A percentile compares a stretch with the other conserved stretches of the same genome.
Evolutionary conservation across 441 rosid species (phyloP).

Genomic region (Adansonia madagascariensis): DNA sequence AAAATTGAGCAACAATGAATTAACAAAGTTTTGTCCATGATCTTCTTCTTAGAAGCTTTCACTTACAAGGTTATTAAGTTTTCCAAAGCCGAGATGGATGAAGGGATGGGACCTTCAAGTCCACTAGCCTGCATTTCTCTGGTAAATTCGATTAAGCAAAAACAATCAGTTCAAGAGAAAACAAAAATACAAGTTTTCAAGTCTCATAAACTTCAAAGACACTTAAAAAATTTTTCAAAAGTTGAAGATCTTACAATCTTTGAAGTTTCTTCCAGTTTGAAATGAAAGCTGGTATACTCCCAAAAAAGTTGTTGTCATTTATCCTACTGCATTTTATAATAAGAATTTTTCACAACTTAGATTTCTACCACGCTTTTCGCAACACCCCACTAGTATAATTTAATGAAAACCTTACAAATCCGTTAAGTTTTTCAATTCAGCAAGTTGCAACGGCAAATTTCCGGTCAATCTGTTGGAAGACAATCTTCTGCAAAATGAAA

Average conservation of each 20-base stretch:
- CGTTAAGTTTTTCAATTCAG: slow-evolving; percentile 39
- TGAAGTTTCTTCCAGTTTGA: slow-evolving; percentile 49
- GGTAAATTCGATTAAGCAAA: slow-evolving; percentile 20
- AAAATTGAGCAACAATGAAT: slow-evolving; percentile 15
- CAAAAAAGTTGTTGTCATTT: slow-evolving; percentile 60
- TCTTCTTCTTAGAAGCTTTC: slow-evolving; percentile 15
- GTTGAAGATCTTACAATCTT: slow-evolving; percentile 51
- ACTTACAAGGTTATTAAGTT: slow-evolving; percentile 45
- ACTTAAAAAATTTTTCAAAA: background rate
- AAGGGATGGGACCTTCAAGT: slow-evolving; percentile 50
- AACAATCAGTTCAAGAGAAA: slow-evolving; percentile 17
- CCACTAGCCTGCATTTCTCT: slow-evolving; percentile 57
- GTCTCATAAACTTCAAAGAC: background rate
- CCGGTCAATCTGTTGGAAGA: slow-evolving; percentile 50
- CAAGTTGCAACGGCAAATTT: slow-evolving; percentile 42
- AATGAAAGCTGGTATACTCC: slow-evolving; percentile 51
- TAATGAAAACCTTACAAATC: slow-evolving; percentile 44
- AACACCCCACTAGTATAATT: background rate
- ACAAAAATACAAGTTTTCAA: background rate
- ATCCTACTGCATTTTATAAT: slow-evolving; percentile 52
- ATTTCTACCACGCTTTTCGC: background rate
- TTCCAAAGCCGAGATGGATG: slow-evolving; percentile 43
- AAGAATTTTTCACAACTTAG: background rate
- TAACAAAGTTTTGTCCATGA: background rate
- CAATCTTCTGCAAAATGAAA: slow-evolving; percentile 38